Conservation (phyloP, 2,329 filamentous ascomycete genomes). For the Claviceps humidiphila region DNA sequence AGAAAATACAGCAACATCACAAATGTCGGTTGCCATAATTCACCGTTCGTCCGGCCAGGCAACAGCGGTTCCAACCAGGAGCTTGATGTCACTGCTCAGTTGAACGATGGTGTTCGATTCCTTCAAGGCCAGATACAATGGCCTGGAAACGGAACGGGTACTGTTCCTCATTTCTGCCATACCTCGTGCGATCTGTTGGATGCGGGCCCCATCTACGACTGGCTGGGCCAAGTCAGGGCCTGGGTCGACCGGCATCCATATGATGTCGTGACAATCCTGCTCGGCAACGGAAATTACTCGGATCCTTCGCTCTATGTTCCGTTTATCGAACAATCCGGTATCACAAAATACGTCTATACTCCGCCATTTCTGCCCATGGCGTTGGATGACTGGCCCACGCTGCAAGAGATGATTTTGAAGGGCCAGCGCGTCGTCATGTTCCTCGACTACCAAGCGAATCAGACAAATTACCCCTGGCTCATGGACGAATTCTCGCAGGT, state of each 20-base stretch:
- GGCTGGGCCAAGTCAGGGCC: slow-evolving; percentile 51
- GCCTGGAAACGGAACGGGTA: slow-evolving; percentile 30
- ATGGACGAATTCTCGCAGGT: slow-evolving; percentile 78
- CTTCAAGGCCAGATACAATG: slow-evolving; percentile 52
- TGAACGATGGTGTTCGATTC: slow-evolving; percentile 63
- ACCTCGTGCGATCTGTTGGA: slow-evolving; percentile 72
- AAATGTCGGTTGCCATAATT: slow-evolving; percentile 67
- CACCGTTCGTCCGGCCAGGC: slow-evolving; percentile 56
- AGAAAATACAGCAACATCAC: slow-evolving; percentile 74
- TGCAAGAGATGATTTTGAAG: slow-evolving; percentile 59
- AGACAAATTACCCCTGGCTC: slow-evolving; percentile 66
- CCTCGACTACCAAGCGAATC: slow-evolving; percentile 75
- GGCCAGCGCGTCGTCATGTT: slow-evolving; percentile 66
- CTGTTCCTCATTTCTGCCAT: slow-evolving; percentile 62
- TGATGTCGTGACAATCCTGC: slow-evolving; percentile 76
- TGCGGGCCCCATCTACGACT: slow-evolving; percentile 62
- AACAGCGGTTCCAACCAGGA: slow-evolving; percentile 68
- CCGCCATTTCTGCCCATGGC: slow-evolving; percentile 59
- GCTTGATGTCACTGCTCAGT: slow-evolving; percentile 52
- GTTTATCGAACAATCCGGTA: slow-evolving; percentile 57
- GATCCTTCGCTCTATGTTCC: slow-evolving; percentile 47
- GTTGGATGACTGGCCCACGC: slow-evolving; percentile 68
- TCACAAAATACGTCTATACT: slow-evolving; percentile 59
- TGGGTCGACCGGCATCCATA: slow-evolving; percentile 72
- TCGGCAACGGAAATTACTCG: slow-evolving; percentile 74